Base-by-base conservation (phyloP, 208 protist genomes). In the Trypanosoma melophagium region DNA sequence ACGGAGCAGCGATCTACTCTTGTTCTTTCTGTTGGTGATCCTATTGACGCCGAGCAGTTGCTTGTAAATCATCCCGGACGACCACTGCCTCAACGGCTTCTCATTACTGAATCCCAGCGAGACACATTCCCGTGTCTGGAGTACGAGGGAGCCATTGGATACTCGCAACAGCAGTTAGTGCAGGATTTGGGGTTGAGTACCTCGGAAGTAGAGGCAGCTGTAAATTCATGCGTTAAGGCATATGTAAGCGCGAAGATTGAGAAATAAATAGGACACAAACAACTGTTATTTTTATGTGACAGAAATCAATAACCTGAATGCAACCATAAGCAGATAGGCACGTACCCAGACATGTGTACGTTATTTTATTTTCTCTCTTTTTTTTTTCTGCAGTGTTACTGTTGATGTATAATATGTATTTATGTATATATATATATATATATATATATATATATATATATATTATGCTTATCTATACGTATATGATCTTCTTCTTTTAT, bases 1-100 rank as follows among this genome's bases (percentile, higher is more conserved):
- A 31, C 84, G 0, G 49, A 77, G 51, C 80, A 84, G 28, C 54
- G 45, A 4, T 64, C 80, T 40, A 91, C 85, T 17, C 50, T 91
- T n/a, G 78, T 81, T n/a, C 50, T 94, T 31, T 71, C 71, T 24
- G 75, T 87, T 62, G 85, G 88, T 35, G 83, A 91, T 61, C 71
- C 76, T 8, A 69, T 68, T 7, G 66, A 79, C 13, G 61, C 70
- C 21, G 47, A 63, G 21, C 45, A 76, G 51, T 60, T 94, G 0
- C 62, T 84, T 10, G 76, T 82, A 41, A 61, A 80, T 28, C 76
- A 71, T 7, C 79, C 87, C 4, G 84, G 77, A 3, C 61, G 68
- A 8, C 77, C 77, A 9, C 76, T 81, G 49, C 65, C 76, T 14
- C 69, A 68, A 17, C 63, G 76, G 49, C 70, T 93, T 28, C 72